Base-by-base conservation (phyloP, 345 rosid genomes). In the Populus deltoides region DNA sequence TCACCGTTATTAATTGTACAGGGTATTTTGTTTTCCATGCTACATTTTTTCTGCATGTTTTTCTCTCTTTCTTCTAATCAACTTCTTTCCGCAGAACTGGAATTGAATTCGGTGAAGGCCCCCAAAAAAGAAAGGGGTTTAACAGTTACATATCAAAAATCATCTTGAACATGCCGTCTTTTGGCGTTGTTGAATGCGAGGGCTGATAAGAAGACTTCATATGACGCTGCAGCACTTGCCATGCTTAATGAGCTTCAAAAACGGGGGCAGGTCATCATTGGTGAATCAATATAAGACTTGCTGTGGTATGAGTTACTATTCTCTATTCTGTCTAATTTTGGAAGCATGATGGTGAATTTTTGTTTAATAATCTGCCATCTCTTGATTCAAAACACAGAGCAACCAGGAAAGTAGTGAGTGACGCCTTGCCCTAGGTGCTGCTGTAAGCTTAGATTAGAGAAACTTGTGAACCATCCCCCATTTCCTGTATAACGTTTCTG, bases 141-240 rank as follows among this genome's bases (percentile, higher is more conserved):
- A 81, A 49, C 85, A 85, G 92, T 77, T 93, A 90, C 83, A 70
- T 69, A 39, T 88, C 99, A 15, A 89, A 72, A 33, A 73, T 88
- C 71, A 74, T 83, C 13, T 45, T 93, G 85, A 86, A 80, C 70
- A 76, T 93, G 69, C 93, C 97, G 0, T 72, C 72, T 15, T 80
- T 39, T 8, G 94, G 94, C n/a, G 55, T 39, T 36, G 78, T 90
- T 39, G 82, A 83, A 79, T 88, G 87, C 76, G 63, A 77, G 0
- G 80, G 88, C 95, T 15, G 97, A 96, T 81, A 96, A 96, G 91
- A 93, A 92, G 80, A 87, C 92, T 61, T 91, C 98, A 0, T 89
- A 38, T 0, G 99, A 93, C 83, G 90, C 94, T 18, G 99, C 99
- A 22, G 91, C 92, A 8, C 79, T 91, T 6, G 66, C 75, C 29